Conservation (phyloP, 371 early-diverging fungal species). For the Mortierella sp. region DNA sequence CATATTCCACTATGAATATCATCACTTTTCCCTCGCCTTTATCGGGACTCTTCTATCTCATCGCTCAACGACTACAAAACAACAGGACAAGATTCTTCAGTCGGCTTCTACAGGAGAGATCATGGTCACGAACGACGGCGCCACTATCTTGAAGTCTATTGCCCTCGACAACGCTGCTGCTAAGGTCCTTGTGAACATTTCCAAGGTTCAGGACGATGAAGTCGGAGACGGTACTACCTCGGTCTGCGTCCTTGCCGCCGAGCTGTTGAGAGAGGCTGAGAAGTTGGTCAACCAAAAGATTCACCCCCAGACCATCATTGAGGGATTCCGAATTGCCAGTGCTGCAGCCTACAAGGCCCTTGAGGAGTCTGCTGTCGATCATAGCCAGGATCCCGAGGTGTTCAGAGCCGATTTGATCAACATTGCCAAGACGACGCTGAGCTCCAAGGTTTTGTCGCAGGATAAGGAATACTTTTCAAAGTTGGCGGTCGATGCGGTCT, state of each 20-base stretch:
- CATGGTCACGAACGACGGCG: slow-evolving; percentile 99
- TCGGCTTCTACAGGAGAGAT: slow-evolving; percentile 82
- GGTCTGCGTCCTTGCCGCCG: slow-evolving; percentile 98
- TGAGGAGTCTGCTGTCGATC: slow-evolving; percentile 87
- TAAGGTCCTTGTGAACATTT: slow-evolving; percentile 98
- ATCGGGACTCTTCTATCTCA: not conserved
- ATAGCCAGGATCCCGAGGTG: slow-evolving; percentile 71
- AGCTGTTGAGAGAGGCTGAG: slow-evolving; percentile 98
- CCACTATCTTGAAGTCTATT: slow-evolving; percentile 99
- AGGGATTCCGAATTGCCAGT: slow-evolving; percentile 96
- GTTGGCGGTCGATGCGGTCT: slow-evolving; percentile 97
- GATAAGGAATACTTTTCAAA: slow-evolving; percentile 98
- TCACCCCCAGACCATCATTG: slow-evolving; percentile 99
- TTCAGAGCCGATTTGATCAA: slow-evolving; percentile 94
- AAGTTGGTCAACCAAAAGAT: slow-evolving; percentile 93
- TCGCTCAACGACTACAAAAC: not conserved
- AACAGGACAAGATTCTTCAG: not conserved
- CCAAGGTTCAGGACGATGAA: slow-evolving; percentile 99
- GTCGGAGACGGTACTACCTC: slow-evolving; percentile 99
- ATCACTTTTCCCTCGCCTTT: not conserved
- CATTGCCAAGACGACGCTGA: slow-evolving; percentile 98
- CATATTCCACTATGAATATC: too few relatives aligned
- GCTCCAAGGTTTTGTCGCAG: slow-evolving; percentile 97
- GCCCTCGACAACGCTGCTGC: slow-evolving; percentile 99
- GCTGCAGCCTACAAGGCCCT: slow-evolving; percentile 91